Conservation (phyloP, 164 flowering plant species). For the Stephania japonica region DNA sequence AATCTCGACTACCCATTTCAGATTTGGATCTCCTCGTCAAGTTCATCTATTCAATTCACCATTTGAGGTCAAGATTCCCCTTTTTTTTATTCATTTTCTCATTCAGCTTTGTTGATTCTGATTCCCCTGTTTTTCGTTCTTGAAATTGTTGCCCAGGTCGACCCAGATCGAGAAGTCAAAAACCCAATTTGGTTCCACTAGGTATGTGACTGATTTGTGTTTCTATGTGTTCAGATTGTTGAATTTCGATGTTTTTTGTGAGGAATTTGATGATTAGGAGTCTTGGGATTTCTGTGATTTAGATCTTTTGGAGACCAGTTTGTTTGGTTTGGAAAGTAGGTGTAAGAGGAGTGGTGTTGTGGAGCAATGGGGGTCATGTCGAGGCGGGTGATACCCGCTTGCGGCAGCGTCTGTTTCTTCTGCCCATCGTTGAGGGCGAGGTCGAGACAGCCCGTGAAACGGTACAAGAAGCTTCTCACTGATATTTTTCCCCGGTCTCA, state of each 20-base stretch:
- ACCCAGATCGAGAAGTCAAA: not conserved
- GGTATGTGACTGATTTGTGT: not conserved
- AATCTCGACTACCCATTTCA: not conserved
- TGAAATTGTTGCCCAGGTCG: not conserved
- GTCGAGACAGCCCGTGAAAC: constrained; percentile 84
- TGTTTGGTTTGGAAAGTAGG: constrained; percentile 8
- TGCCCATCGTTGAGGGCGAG: constrained; percentile 86
- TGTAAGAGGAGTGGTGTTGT: constrained; percentile 11
- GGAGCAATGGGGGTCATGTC: constrained; percentile 79
- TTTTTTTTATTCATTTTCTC: not conserved
- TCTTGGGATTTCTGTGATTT: not conserved
- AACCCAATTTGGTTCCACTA: not conserved
- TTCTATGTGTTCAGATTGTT: not conserved
- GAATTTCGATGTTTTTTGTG: not conserved
- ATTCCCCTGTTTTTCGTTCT: not conserved
- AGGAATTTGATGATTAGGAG: not conserved
- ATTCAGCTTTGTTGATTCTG: not conserved
- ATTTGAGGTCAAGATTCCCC: not conserved
- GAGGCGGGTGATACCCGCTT: constrained; percentile 72
- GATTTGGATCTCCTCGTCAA: not conserved
- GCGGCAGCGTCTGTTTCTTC: constrained; percentile 74
- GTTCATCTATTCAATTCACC: not conserved
- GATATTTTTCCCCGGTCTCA: constrained; percentile 70
- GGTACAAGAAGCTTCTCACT: constrained; percentile 80
- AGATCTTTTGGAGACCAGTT: not conserved